Base-by-base conservation (phyloP, 768 basidiomycete genomes). In the Exsudoporus frostii region DNA sequence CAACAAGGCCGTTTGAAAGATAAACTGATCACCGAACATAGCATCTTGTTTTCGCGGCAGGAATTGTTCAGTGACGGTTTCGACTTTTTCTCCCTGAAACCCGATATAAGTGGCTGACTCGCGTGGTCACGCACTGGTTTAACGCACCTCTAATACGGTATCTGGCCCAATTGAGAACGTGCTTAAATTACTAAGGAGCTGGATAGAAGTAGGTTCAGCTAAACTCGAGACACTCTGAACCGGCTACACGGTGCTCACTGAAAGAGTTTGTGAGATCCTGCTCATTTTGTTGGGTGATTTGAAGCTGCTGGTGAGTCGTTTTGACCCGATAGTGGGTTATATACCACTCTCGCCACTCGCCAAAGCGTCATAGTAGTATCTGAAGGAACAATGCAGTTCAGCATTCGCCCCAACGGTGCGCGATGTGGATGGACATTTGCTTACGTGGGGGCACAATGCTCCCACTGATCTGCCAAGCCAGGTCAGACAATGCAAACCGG, bases 211-310 rank as follows among this genome's bases (percentile, higher is more conserved):
- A n/a, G 17, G 41, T 44, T 48, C 36, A 52, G 34, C 19, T 29
- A 39, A 20, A 13, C 24, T 20, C 5, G 33, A 44, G n/a, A 40
- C 36, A 10, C 17, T 4, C 34, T 20, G 5, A 25, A 40, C 15
- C 7, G 29, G 39, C 41, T 4, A 43, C n/a, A n/a, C n/a, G n/a
- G 39, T 49, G 39, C 68, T 65, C 39, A 71, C 68, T 46, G 62
- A 70, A 53, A 62, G 50, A 7, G 58, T 65, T 56, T 65, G 63
- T 1, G 70, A 70, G 59, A 68, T 53, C 65, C 63, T 65, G 67
- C 68, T 62, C 70, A 68, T 70, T 22, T 29, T 30, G n/a, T 24
- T 11, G 15, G 29, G 15, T 38, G 39, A 37, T 38, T 48, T 48
- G 22, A 51, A 34, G 24, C 11, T 50, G 9, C 27, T 38, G 32